Base-by-base conservation (phyloP, 148 eudicot genomes). In the Gaultheria prostrata region DNA sequence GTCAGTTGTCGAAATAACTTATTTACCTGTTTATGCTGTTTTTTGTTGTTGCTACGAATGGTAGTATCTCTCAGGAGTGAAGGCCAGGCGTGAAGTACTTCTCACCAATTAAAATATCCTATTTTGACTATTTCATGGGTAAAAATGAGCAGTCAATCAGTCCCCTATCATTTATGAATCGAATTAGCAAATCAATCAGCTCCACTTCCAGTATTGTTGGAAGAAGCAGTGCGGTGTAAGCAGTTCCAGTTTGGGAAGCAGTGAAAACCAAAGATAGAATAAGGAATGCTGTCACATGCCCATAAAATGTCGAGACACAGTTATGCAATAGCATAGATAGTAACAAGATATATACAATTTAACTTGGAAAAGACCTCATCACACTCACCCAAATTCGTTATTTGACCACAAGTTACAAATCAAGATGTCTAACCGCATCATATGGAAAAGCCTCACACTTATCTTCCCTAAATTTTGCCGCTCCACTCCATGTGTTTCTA, bases 1-100 rank as follows among this genome's bases (percentile, higher is more conserved):
- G 99, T 97, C 82, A 78, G 88, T 75, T 6, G 51, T 14, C 46
- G 50, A 43, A 51, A 63, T 70, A 59, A 30, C 39, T 2, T 63
- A 28, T 4, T 85, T 79, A 48, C 73, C 71, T 75, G 65, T 3
- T 82, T 61, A 43, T 80, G 43, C 12, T 83, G 33, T 28, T 14
- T 81, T 53, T 54, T 46, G 17, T 77, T 69, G 11, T 61, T 53
- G 35, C 77, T 61, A 10, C 48, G 2, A 83, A 7, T 83, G 14
- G 21, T 56, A 67, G 67, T 24, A n/a, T 39, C 69, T 82, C 65
- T 78, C 32, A 56, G 30, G 39, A 12, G 26, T 48, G 39, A n/a
- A 72, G 48, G 46, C 50, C n/a, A 33, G 39, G 48, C 3, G 11
- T 35, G 49, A 74, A 43, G 1, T 17, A 74, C 26, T 18, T 30